Base-by-base conservation (phyloP, 371 early-diverging fungal genomes). In the Apophysomyces elegans region DNA sequence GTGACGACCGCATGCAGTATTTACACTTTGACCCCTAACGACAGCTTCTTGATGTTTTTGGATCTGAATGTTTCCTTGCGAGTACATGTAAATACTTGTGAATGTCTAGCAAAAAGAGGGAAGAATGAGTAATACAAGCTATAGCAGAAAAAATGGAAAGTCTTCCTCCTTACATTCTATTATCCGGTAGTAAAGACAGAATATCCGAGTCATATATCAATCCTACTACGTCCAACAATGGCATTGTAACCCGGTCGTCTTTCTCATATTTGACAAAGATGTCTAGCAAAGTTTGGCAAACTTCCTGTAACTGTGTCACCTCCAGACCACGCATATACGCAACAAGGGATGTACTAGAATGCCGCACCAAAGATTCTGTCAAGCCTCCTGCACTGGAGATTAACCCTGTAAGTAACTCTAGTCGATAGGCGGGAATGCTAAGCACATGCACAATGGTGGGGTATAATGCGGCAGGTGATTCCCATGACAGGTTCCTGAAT, bases 321-420 rank as follows among this genome's bases (percentile, higher is more conserved):
- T 44, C 47, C 4, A 87, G 74, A 5, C 65, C 56, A 21, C 83
- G 74, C 60, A 89, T 73, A 58, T 87, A 91, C n/a, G 87, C 87
- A 26, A 83, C 72, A 38, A 93, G 76, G 59, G 83, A 85, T 4
- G 84, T 59, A 46, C 91, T 89, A 12, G 93, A 85, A 56, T 86
- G 83, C 0, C 92, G 87, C n/a, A 91, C 93, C 70, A 94, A 69
- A 37, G 91, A 87, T 71, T 94, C 95, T 2, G 92, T 88, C 58
- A 93, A 65, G 6, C 94, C 94, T 57, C 94, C 94, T 12, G 93
- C 91, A 73, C 90, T 89, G 18, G 91, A 72, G 36, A 92, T 81
- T 8, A 93, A 67, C 0, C 95, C 95, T 26, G 81, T 66, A 56
- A 95, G 63, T 18, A 92, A 63, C 14, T 84, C 83, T n/a, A 74